Evolutionary conservation across 139 green algal genomes (phyloP), one percentile per base, ranked within the genome.

Genomic region (Coelastrella sp.): DNA sequence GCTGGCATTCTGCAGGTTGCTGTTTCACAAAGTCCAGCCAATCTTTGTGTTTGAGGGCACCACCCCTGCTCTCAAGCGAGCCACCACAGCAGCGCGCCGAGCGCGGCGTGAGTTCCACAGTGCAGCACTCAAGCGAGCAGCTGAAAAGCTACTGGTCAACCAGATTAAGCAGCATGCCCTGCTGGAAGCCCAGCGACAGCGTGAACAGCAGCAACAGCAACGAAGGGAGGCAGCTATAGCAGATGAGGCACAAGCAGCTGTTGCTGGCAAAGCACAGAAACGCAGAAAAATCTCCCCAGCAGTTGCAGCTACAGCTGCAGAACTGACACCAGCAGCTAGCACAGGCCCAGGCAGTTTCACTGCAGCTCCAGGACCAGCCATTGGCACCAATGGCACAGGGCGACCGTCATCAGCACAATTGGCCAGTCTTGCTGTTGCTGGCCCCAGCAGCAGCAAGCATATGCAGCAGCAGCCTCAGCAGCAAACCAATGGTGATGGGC

Each of bases 31-130:
- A 7, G 96, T 99, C 0, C 94, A 94, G 4, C 98, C 98, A 19
- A 95, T 99, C 4, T 99, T 99, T 91, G 97, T 99, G 56, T 99
- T 99, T 94, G 98, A 99, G 89, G 98, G 98, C 74, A 95, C 93
- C 64, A 99, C 98, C 2, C 98, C 98, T 7, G 95, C 94, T 4
- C 96, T 99, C 20, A 99, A 99, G 96, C 92, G 94, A 47, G 89
- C 93, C 56, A 99, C 98, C 32, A 93, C 92, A 47, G 95, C 95
- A 57, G 96, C 96, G 7, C 92, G 96, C 7, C 87, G 93, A 4
- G 47, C 96, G 76, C 95, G 96, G 75, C 89, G 96, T 0, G 97
- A 99, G 80, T 88, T 94, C 77, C 97, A 99, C 92, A 86, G 94
- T 57, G 92, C 90, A 7, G 92, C 92, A 80, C 86, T 99, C 65